Evolutionary conservation across 371 early-diverging fungal genomes (phyloP).

Genomic region (Gilbertella persicaria): DNA sequence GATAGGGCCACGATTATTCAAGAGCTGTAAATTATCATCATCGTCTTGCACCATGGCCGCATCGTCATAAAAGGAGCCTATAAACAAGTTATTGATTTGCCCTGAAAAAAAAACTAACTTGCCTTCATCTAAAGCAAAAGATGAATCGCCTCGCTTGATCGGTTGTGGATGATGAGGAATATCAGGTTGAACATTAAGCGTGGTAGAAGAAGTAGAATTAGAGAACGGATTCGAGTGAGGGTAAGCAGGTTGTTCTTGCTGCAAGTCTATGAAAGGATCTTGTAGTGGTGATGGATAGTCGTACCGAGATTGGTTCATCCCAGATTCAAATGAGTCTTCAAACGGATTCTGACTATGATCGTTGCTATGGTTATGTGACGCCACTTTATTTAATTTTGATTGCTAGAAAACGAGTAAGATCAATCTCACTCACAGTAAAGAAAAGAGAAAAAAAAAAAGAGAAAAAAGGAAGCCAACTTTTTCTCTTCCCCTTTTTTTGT

Average conservation of each 20-base stretch:
- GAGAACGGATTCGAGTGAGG: conserved; percentile 10
- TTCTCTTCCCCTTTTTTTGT: conserved; percentile 4
- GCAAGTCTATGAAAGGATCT: conserved; percentile 17
- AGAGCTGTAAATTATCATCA: conserved; percentile 49
- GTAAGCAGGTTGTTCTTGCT: conserved; percentile 8
- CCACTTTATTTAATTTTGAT: conserved; percentile 10
- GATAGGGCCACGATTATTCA: conserved; percentile 43
- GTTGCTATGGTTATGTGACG: conserved; percentile 18
- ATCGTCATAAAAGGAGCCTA: conserved; percentile 50
- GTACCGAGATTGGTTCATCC: conserved; percentile 16
- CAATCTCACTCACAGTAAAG: neutral
- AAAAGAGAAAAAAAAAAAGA: conserved; percentile 1
- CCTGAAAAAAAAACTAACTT: neutral
- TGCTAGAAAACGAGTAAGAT: neutral
- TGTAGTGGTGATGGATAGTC: conserved; percentile 9
- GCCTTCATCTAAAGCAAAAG: conserved; percentile 34
- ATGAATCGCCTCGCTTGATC: conserved; percentile 26
- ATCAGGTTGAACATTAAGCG: conserved; percentile 12
- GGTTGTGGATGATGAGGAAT: conserved; percentile 16
- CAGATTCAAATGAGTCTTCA: conserved; percentile 31
- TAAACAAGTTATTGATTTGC: neutral
- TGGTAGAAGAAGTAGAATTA: conserved; percentile 15
- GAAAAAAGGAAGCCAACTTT: neutral
- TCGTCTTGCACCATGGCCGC: conserved; percentile 37
- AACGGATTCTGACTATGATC: conserved; percentile 23